phyloP scores from a whole-genome alignment of 768 basidiomycete genomes.

The Termitomyces sp. region DNA sequence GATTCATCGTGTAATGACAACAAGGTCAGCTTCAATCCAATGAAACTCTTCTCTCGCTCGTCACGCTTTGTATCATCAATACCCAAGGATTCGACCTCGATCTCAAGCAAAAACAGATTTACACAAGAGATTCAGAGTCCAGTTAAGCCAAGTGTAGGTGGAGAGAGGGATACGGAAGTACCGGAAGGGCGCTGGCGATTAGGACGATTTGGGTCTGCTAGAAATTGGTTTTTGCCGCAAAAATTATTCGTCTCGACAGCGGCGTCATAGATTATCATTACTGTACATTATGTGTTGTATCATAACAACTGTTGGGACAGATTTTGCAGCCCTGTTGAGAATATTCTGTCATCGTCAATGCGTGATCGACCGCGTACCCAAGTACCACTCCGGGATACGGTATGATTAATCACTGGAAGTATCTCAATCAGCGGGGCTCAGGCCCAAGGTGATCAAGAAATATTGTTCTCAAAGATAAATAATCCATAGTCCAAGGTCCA shows the following conservation, averaged over 20 bases:
- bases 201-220: constrained; percentile 6
- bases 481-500: constrained; percentile 7
- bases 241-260: constrained; percentile 9
- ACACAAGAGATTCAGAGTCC: not conserved
- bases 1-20: not conserved
- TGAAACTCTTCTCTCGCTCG: constrained; percentile 10
- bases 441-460: not conserved
- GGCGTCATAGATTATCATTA: not conserved
- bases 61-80: constrained; percentile 1
- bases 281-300: not conserved
- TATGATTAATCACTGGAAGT: not conserved
- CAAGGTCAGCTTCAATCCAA: constrained; percentile 4
- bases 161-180: not conserved
- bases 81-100: not conserved
- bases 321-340: not conserved
- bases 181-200: constrained; percentile 3
- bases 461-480: not conserved
- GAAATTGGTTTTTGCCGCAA: constrained; percentile 11
- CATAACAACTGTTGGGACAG: not conserved
- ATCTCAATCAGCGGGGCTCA: not conserved
- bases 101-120: not conserved
- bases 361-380: not conserved
- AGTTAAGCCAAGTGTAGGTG: not conserved
- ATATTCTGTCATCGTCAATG: too few species aligned
- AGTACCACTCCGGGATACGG: not conserved